A percentile compares a stretch with the other conserved stretches of the same genome.
Evolutionary conservation across 768 basidiomycete species (phyloP).

Genomic region (Pleurotus pulmonarius): DNA sequence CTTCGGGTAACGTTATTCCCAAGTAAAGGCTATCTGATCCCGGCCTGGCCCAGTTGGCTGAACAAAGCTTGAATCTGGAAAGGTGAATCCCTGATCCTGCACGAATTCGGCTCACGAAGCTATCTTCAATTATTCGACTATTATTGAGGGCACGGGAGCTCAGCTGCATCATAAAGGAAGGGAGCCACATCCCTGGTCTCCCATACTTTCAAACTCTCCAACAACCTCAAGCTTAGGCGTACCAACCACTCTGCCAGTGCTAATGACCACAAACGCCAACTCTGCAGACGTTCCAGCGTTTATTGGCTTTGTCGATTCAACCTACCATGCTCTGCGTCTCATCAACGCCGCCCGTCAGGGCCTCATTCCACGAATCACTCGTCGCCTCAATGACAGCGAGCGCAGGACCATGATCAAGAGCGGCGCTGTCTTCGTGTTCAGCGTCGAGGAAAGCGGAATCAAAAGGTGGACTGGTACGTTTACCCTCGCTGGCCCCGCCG

Average conservation of each 20-base stretch:
- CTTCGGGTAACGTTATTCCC: slow-evolving; percentile 11
- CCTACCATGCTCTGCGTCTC: slow-evolving; percentile 75
- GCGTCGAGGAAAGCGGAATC: slow-evolving; percentile 85
- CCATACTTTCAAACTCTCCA: slow-evolving; percentile 44
- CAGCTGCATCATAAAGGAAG: slow-evolving; percentile 37
- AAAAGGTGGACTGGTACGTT: slow-evolving; percentile 76
- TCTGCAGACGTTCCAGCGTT: slow-evolving; percentile 60
- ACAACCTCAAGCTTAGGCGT: slow-evolving; percentile 53
- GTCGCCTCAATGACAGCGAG: slow-evolving; percentile 81
- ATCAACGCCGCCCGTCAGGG: slow-evolving; percentile 81
- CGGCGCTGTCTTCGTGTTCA: slow-evolving; percentile 82
- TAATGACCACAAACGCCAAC: slow-evolving; percentile 43
- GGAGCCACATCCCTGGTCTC: slow-evolving; percentile 36
- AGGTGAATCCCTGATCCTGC: slow-evolving; percentile 22
- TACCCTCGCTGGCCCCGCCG: slow-evolving; percentile 8
- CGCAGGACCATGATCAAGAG: slow-evolving; percentile 59
- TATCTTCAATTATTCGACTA: slow-evolving; percentile 34
- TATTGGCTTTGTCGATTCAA: slow-evolving; percentile 78
- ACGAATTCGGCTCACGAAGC: slow-evolving; percentile 30
- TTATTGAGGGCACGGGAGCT: slow-evolving; percentile 29
- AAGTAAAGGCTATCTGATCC: slow-evolving; percentile 9
- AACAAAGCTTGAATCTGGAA: neutral
- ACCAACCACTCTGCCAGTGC: slow-evolving; percentile 13
- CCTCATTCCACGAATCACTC: slow-evolving; percentile 77
- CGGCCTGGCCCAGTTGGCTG: slow-evolving; percentile 1